phyloP scores from a whole-genome alignment of 2,329 filamentous ascomycete genomes.

The Botrytis paeoniae region DNA sequence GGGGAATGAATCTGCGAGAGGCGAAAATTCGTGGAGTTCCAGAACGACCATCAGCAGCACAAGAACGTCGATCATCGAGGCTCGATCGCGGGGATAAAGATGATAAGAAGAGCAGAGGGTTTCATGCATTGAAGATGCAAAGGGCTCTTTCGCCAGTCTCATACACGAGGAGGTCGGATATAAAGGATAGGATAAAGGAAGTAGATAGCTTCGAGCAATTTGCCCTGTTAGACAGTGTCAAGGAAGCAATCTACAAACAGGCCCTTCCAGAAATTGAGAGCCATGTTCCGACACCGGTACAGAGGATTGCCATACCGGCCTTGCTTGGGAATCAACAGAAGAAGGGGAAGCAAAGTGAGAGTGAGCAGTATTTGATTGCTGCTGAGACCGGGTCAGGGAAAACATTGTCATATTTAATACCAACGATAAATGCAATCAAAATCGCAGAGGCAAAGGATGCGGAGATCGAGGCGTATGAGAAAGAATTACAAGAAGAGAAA shows the following conservation, averaged over 20 bases:
- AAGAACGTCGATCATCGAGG: constrained; percentile 21
- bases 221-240: constrained; percentile 66
- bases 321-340: constrained; percentile 57
- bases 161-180: constrained; percentile 60
- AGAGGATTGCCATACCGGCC: constrained; percentile 82
- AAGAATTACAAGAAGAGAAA: constrained; percentile 56
- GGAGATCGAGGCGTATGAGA: constrained; percentile 56
- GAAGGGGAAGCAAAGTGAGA: constrained; percentile 35
- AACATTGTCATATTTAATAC: constrained; percentile 87
- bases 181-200: constrained; percentile 57
- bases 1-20: constrained; percentile 55
- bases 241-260: constrained; percentile 68
- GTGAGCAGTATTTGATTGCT: constrained; percentile 71
- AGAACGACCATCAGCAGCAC: constrained; percentile 36
- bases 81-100: constrained; percentile 21
- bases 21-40: constrained; percentile 45
- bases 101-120: constrained; percentile 42
- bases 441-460: constrained; percentile 62
- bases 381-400: constrained; percentile 98
- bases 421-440: constrained; percentile 82
- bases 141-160: constrained; percentile 70
- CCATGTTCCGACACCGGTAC: constrained; percentile 81
- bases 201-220: constrained; percentile 81
- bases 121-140: constrained; percentile 93
- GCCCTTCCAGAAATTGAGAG: constrained; percentile 72